Evolutionary conservation across 805 yeast species (phyloP).

Genomic region (Myxozyma nipponensis): DNA sequence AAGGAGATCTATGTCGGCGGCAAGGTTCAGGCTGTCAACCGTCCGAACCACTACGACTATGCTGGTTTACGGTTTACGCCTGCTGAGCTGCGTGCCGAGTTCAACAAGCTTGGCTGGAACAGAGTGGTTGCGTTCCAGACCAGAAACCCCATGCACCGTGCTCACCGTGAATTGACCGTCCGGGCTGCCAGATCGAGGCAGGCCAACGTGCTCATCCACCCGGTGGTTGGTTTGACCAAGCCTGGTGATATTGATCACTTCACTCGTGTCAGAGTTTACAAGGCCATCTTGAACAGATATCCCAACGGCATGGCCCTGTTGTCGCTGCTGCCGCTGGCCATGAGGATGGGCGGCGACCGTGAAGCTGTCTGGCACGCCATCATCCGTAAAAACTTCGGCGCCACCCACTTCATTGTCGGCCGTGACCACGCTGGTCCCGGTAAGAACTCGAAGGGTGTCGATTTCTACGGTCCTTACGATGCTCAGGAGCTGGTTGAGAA

Average conservation of each 20-base stretch:
- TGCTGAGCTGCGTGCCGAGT: conserved; percentile 81
- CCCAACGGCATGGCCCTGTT: conserved; percentile 92
- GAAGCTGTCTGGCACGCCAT: conserved; percentile 99
- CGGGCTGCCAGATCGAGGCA: conserved; percentile 93
- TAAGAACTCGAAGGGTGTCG: conserved; percentile 77
- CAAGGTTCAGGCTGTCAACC: conserved; percentile 70
- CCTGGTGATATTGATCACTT: conserved; percentile 98
- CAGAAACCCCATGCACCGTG: conserved; percentile 98
- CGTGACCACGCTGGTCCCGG: conserved; percentile 99
- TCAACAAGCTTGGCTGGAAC: conserved; percentile 75
- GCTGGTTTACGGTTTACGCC: conserved; percentile 86
- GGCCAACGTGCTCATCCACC: conserved; percentile 86
- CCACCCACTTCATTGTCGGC: conserved; percentile 94
- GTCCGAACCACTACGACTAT: conserved; percentile 88
- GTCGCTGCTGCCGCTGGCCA: conserved; percentile 86
- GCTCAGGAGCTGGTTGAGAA: conserved; percentile 85
- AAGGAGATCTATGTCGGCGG: conserved; percentile 91
- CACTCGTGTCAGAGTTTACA: conserved; percentile 93
- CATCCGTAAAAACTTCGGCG: conserved; percentile 93
- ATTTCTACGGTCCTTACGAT: conserved; percentile 95
- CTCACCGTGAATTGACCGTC: conserved; percentile 92
- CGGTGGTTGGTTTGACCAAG: conserved; percentile 94
- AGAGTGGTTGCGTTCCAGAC: conserved; percentile 95
- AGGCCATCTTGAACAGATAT: conserved; percentile 84
- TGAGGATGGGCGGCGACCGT: conserved; percentile 99